Evolutionary conservation across 768 basidiomycete genomes (phyloP).

Genomic region (Kwoniella dendrophila): DNA sequence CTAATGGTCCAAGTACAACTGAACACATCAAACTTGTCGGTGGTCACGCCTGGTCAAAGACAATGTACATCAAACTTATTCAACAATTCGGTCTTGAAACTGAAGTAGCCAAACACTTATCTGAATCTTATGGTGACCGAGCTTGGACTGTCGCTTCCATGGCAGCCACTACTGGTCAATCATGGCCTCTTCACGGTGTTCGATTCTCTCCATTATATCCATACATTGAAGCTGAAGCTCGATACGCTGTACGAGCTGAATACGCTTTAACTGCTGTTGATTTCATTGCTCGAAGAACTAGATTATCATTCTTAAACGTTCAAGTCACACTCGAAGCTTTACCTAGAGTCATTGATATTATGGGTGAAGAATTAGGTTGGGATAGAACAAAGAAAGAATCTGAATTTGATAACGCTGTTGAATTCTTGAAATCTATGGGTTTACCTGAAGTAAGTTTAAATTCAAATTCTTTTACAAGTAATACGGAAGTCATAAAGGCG

Average conservation of each 20-base stretch:
- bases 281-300: constrained; percentile 86
- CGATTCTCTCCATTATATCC: constrained; percentile 73
- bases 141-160: constrained; percentile 91
- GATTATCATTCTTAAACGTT: constrained; percentile 91
- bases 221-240: constrained; percentile 90
- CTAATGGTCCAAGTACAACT: constrained; percentile 71
- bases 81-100: constrained; percentile 88
- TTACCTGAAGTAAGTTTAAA: constrained; percentile 58
- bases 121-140: constrained; percentile 93
- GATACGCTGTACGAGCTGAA: constrained; percentile 83
- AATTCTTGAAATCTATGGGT: constrained; percentile 84
- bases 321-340: constrained; percentile 80
- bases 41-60: constrained; percentile 88
- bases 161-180: constrained; percentile 71
- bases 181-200: constrained; percentile 84
- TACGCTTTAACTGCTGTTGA: constrained; percentile 91
- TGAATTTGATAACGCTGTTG: constrained; percentile 67
- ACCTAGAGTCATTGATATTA: constrained; percentile 85
- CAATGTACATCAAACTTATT: constrained; percentile 95
- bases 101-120: constrained; percentile 88
- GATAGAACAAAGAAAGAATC: constrained; percentile 62
- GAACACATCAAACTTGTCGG: constrained; percentile 80
- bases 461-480: not conserved
- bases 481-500: not conserved
- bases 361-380: constrained; percentile 86